A percentile compares a stretch with the other conserved stretches of the same genome.
Conservation (phyloP, 2,329 filamentous ascomycete species). For the Furcasterigmium furcatum region DNA sequence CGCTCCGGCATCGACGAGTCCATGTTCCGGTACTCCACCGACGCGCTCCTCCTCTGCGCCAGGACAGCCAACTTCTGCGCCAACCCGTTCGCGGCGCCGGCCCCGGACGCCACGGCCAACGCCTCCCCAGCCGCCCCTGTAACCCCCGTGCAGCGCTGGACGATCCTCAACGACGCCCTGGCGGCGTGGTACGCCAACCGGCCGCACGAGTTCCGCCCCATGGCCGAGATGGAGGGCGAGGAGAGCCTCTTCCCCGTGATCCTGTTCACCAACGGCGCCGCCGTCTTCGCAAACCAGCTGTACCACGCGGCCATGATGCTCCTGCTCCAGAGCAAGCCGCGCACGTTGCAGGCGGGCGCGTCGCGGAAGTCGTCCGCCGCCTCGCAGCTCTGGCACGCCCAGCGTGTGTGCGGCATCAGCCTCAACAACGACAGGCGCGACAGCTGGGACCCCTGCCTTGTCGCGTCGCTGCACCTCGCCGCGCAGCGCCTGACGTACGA, state of each 20-base stretch:
- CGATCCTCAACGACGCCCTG: constrained; percentile 23
- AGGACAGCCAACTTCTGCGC: constrained; percentile 28
- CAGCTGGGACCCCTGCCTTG: constrained; percentile 44
- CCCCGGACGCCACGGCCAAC: background rate
- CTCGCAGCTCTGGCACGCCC: constrained; percentile 45
- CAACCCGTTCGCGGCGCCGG: constrained; percentile 17
- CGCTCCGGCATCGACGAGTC: constrained; percentile 11
- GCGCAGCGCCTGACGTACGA: constrained; percentile 44
- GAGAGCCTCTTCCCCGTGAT: constrained; percentile 27
- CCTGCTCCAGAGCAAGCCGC: constrained; percentile 47
- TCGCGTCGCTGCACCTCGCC: constrained; percentile 41
- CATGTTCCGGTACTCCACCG: constrained; percentile 13
- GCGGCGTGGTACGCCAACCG: constrained; percentile 27
- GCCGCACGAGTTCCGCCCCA: constrained; percentile 25
- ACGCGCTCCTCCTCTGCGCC: constrained; percentile 26
- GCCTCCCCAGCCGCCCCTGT: constrained; percentile 10
- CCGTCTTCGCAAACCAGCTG: constrained; percentile 49
- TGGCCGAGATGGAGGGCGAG: constrained; percentile 26
- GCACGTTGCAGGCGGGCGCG: constrained; percentile 27
- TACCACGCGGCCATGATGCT: constrained; percentile 54
- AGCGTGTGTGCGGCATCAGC: constrained; percentile 44
- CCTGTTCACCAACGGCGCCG: constrained; percentile 33
- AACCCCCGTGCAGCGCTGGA: constrained; percentile 22
- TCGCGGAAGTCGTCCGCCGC: constrained; percentile 24
- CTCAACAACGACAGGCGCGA: constrained; percentile 40